Evolutionary conservation across 2,329 filamentous ascomycete species (phyloP).

Genomic region (Penicillium nordicum): DNA sequence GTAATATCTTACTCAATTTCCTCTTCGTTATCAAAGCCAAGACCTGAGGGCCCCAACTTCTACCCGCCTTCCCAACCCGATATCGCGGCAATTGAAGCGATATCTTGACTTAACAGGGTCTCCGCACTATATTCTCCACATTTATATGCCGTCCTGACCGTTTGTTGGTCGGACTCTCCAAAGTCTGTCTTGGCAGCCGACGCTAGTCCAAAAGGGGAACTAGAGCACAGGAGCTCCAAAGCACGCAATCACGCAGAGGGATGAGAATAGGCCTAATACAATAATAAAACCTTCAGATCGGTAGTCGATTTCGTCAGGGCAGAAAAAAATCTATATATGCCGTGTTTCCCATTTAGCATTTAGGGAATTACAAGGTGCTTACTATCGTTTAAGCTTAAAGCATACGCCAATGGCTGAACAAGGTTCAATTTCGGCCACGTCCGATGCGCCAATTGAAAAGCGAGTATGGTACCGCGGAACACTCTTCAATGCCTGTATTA

Average conservation of each 20-base stretch:
- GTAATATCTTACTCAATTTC: background rate
- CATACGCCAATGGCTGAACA: slow-evolving; percentile 13
- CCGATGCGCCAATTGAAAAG: slow-evolving; percentile 5
- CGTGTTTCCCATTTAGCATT: background rate
- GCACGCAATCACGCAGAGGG: background rate
- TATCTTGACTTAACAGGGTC: background rate
- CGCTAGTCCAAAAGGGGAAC: background rate
- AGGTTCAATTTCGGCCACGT: slow-evolving; percentile 11
- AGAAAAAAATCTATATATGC: background rate
- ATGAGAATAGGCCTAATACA: background rate
- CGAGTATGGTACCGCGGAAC: slow-evolving; percentile 50
- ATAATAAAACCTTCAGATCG: background rate
- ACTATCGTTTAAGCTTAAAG: background rate
- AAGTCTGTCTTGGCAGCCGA: background rate
- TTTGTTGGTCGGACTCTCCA: background rate
- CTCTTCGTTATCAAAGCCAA: background rate
- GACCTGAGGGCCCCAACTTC: background rate
- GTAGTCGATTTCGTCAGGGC: background rate
- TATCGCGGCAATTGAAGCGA: background rate
- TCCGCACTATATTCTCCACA: background rate
- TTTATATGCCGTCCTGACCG: background rate
- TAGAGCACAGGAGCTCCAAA: background rate
- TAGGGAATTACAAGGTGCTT: background rate
- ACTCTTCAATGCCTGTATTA: slow-evolving; percentile 54
- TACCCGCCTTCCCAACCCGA: background rate